phyloP scores from a whole-genome alignment of 176 grass and related monocot genomes.

The Triticum aestivum region IWGSC_CS_RefSeq_v2.1 NC_057797.1:5714362-5714861 shows the following conservation, averaged over 20 bases:
- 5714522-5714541: background rate
- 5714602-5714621: background rate
- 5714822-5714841: background rate
- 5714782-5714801: background rate
- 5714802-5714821: background rate
- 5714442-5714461: conserved; percentile 4
- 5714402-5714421: background rate
- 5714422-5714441: background rate
- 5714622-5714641: background rate
- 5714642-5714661: background rate
- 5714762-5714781: background rate
- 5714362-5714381: background rate
- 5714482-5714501: conserved; percentile 8
- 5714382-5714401: background rate
- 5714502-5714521: background rate
- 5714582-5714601: background rate
- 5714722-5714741: background rate
- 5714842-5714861: background rate
- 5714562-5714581: background rate
- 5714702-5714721: no score
- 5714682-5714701: background rate
- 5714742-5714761: background rate
- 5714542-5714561: background rate
- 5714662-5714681: background rate
- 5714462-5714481: conserved; percentile 2